phyloP scores from a whole-genome alignment of 2,329 filamentous ascomycete genomes.

The Coniochaeta prunicola region DNA sequence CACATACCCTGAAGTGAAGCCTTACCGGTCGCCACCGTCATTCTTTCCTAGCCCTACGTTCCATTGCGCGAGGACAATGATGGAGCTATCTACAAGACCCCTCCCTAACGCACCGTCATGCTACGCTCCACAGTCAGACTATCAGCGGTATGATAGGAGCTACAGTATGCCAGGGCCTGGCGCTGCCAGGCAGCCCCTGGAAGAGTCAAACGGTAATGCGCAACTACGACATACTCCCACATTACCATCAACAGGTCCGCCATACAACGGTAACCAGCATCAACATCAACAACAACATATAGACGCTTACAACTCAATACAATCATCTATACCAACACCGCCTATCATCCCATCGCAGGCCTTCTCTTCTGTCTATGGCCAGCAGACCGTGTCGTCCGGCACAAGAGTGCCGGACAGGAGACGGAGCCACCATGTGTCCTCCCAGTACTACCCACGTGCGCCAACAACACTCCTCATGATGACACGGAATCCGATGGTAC shows the following conservation, averaged over 20 bases:
- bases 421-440: not conserved
- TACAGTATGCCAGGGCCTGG: constrained; percentile 22
- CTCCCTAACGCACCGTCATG: constrained; percentile 44
- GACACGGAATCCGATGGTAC: constrained; percentile 48
- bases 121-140: constrained; percentile 39
- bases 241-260: not conserved
- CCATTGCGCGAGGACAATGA: not conserved
- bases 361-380: constrained; percentile 37
- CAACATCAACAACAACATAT: constrained; percentile 23
- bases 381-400: constrained; percentile 11
- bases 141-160: constrained; percentile 33
- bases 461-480: constrained; percentile 17
- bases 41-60: not conserved
- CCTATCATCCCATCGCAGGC: constrained; percentile 43
- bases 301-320: constrained; percentile 31
- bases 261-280: not conserved
- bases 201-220: constrained; percentile 45
- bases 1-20: not conserved
- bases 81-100: constrained; percentile 2
- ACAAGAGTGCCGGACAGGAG: not conserved
- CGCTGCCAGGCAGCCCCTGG: constrained; percentile 33
- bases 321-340: constrained; percentile 32
- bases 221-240: constrained; percentile 27
- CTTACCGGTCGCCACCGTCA: not conserved
- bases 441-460: not conserved